These are phyloP conservation scores for Hymenoscyphus repandus DNA, from an alignment of 2,329 filamentous ascomycete genomes.

Conservation along the genomic window DNA sequence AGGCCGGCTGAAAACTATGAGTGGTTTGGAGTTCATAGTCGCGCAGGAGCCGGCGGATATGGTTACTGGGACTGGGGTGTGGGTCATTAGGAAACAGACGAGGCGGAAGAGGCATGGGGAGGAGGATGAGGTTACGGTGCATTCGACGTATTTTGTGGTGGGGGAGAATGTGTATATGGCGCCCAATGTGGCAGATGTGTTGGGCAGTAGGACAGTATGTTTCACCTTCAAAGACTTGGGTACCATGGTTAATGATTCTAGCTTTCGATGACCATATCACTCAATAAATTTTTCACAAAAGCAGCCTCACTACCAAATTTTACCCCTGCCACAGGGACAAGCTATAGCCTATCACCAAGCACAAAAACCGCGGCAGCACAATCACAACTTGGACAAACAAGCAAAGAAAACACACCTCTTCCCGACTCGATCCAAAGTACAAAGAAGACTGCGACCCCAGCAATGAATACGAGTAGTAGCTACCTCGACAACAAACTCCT, in stretches of 20 bases:
- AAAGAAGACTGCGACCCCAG: constrained; percentile 18
- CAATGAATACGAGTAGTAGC: constrained; percentile 19
- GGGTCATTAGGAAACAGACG: constrained; percentile 66
- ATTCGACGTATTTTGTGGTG: constrained; percentile 58
- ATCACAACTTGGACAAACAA: constrained; percentile 24
- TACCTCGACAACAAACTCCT: constrained; percentile 31
- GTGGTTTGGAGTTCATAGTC: constrained; percentile 61
- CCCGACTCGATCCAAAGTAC: constrained; percentile 32
- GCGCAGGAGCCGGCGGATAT: constrained; percentile 60
- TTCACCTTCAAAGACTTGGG: constrained; percentile 2
- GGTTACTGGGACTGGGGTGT: constrained; percentile 58
- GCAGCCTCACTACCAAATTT: constrained; percentile 35
- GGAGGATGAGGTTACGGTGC: constrained; percentile 55
- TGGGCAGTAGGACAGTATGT: constrained; percentile 53
- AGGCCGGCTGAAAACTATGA: constrained; percentile 56
- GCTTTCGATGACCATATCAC: constrained; percentile 24
- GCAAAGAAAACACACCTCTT: constrained; percentile 39
- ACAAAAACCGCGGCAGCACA: constrained; percentile 16
- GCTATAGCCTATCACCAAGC: constrained; percentile 27
- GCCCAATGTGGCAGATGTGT: constrained; percentile 53
- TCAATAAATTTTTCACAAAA: constrained; percentile 30
- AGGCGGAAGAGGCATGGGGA: constrained; percentile 50
- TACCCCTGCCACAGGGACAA: constrained; percentile 45
- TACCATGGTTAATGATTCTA: constrained; percentile 7
- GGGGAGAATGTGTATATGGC: constrained; percentile 65